Evolutionary conservation across 1,139 yeast genomes (phyloP).

Genomic region (Protomyces inundatus): DNA sequence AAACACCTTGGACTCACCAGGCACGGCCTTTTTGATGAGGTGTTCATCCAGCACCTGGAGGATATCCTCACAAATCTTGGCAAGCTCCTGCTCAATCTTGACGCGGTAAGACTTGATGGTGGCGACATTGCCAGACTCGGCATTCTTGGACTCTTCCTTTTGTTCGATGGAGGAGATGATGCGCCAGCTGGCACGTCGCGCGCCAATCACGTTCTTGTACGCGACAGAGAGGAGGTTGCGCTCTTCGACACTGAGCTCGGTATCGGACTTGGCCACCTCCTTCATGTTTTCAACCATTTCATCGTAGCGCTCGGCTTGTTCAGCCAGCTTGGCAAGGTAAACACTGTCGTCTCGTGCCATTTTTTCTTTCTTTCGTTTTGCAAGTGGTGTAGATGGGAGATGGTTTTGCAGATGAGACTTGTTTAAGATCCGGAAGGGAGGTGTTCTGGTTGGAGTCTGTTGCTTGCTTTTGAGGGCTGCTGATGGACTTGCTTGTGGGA

Average conservation of each 20-base stretch:
- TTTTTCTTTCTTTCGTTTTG: too few relatives aligned
- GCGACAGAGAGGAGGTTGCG: conserved; percentile 96
- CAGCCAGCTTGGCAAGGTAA: conserved; percentile 95
- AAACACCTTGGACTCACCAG: conserved; percentile 97
- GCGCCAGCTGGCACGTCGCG: conserved; percentile 99
- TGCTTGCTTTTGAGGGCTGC: too few relatives aligned
- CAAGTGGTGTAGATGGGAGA: background rate
- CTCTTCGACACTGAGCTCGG: conserved; percentile 95
- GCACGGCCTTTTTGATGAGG: conserved; percentile 89
- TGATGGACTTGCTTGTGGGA: background rate
- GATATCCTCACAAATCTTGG: conserved; percentile 93
- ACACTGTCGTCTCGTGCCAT: conserved; percentile 68
- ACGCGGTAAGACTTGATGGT: conserved; percentile 92
- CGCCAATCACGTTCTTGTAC: conserved; percentile 96
- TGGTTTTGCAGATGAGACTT: background rate
- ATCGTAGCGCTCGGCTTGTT: conserved; percentile 99
- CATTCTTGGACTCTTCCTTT: conserved; percentile 85
- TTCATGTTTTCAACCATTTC: conserved; percentile 83
- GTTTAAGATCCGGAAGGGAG: too few relatives aligned
- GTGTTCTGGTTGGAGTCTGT: too few relatives aligned
- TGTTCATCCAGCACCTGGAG: conserved; percentile 79
- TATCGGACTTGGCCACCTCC: conserved; percentile 91
- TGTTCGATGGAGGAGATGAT: conserved; percentile 97
- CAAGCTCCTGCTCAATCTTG: conserved; percentile 89
- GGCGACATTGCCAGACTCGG: conserved; percentile 54